Evolutionary conservation across 2,329 filamentous ascomycete species (phyloP), one percentile per base, ranked within the genome.

Genomic region (Aureobasidium subglaciale): DNA sequence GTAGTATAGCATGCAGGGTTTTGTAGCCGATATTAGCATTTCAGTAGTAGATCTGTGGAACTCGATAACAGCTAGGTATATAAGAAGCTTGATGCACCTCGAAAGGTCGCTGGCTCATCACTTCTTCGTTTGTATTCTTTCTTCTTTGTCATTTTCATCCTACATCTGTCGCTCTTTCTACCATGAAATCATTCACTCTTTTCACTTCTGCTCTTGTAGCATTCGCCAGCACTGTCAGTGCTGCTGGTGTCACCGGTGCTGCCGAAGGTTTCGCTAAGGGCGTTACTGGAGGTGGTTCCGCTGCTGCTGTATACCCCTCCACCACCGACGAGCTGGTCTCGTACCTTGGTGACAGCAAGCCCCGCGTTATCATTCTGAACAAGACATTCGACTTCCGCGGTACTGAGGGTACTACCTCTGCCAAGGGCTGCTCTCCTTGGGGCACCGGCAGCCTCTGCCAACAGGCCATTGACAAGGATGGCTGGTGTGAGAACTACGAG

Each of bases 231-330:
- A 56, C 62, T 11, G 58, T 45, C 15, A 62, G 61, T 27, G 61
- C 64, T 3, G 60, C 63, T 40, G 62, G 58, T 7, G 67, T 69
- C 4, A 61, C 64, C 30, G 70, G 70, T 13, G 61, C 72, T 32
- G 69, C 75, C n/a, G 71, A 75, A 59, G 76, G 76, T 56, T 78
- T 78, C 58, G 76, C 75, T 15, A 67, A 71, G 57, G 79, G 80
- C 46, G 78, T 81, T 25, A 85, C 83, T 16, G 82, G 82, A 41
- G 82, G 82, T 63, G 81, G 80, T 53, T 72, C 62, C 58, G 81
- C 78, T 20, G 68, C 73, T 8, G 67, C 79, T 25, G 79, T 79
- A 16, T 79, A 80, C 61, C 82, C 82, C 11, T 71, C 66, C 16
- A 78, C 73, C 46, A 81, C 68, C 38, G 73, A 70, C 22, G 73